Base-by-base conservation (phyloP, 1,284 basidiomycete genomes). In the Rhodotorula sp. region DNA sequence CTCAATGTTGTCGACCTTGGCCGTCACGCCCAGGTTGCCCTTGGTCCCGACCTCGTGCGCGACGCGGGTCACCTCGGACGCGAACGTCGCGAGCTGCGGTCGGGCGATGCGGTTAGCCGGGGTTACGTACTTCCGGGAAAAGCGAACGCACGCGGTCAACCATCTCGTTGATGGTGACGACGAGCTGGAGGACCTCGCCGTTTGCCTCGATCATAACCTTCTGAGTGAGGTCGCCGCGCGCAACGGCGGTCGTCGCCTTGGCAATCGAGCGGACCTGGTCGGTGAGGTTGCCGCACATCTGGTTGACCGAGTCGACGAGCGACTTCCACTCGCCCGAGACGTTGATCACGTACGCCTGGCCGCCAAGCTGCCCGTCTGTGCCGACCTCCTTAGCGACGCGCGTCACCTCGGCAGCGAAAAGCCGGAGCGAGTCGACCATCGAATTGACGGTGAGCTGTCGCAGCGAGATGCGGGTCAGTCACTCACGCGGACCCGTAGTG, bases 11-110 rank as follows among this genome's bases (percentile, higher is more conserved):
- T 94, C 94, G 57, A 98, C 94, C 81, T 98, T 93, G 29, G 97
- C 96, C 80, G 97, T 96, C 0, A 97, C 96, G 79, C 96, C 96
- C 22, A 99, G 85, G 83, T 97, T 97, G 69, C 94, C 94, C 80
- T 96, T 92, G 17, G 94, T 96, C 39, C 94, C 94, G 81, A 97
- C 94, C 81, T 95, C 93, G 75, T 87, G 88, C 51, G 91, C 91
- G 36, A 95, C 91, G 48, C 84, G 81, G 21, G 94, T 96, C 53
- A 94, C 92, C 81, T 78, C 78, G 21, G 74, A 74, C 37, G 78
- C 78, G 56, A 78, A 79, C 29, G 76, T 78, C 9, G 76, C 74
- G n/a, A 76, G 73, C 72, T 71, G 61, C 27, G 56, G 50, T 19
- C 19, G 29, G 36, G 25, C 25, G 22, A 37, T 0, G 25, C 15